A percentile compares a stretch with the other conserved stretches of the same genome.
Evolutionary conservation across 495 filamentous ascomycete genomes (phyloP).

Genomic region (Paragyromitra xinjiangensis): DNA sequence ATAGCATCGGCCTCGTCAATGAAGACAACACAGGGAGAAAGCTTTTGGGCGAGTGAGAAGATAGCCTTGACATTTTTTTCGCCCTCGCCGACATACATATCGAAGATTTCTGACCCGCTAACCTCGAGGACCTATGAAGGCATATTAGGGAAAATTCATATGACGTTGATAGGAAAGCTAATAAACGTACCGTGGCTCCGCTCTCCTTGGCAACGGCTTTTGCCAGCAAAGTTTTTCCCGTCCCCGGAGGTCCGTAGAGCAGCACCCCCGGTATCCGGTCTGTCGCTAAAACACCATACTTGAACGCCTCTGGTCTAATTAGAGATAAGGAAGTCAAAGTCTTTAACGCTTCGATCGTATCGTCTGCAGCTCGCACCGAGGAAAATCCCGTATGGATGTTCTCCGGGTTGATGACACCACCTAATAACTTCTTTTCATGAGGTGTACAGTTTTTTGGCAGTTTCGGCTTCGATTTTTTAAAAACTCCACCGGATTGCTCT

Average conservation of each 20-base stretch:
- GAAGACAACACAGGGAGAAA: constrained; percentile 93
- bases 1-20: constrained; percentile 97
- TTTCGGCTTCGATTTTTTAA: constrained; percentile 55
- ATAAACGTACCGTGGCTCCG: constrained; percentile 71
- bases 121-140: constrained; percentile 62
- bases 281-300: constrained; percentile 90
- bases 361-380: constrained; percentile 80
- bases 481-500: constrained; percentile 42
- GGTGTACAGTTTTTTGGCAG: constrained; percentile 67
- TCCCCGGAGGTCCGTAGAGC: constrained; percentile 93
- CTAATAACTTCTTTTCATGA: constrained; percentile 83
- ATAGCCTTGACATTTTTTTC: constrained; percentile 97
- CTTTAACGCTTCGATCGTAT: constrained; percentile 87
- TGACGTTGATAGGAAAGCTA: neutral
- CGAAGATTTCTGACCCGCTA: constrained; percentile 75
- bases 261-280: constrained; percentile 90
- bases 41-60: constrained; percentile 88
- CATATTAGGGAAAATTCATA: constrained; percentile 57
- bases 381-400: constrained; percentile 85
- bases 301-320: constrained; percentile 89
- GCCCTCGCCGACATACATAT: constrained; percentile 95
- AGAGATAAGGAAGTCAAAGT: constrained; percentile 89
- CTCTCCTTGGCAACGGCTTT: constrained; percentile 96
- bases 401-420: constrained; percentile 79
- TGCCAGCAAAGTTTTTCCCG: constrained; percentile 92